Evolutionary conservation across 2,329 filamentous ascomycete species (phyloP).

Genomic region (Ophiocordyceps australis): DNA sequence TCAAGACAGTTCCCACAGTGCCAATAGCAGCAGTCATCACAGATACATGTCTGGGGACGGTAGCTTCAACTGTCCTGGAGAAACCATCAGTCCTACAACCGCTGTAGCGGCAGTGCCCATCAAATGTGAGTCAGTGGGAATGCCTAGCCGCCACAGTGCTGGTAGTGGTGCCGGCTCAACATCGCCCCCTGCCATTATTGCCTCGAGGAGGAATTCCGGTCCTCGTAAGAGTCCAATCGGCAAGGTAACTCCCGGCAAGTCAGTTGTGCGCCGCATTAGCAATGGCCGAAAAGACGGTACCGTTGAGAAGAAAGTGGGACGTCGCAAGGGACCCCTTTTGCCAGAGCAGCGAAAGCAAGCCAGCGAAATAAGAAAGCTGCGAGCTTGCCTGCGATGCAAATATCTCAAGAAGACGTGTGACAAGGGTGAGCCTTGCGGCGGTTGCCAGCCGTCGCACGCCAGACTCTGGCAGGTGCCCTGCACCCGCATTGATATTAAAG

Average conservation of each 20-base stretch:
- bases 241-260: slow-evolving; percentile 62
- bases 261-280: slow-evolving; percentile 63
- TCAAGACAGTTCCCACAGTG: no score
- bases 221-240: slow-evolving; percentile 61
- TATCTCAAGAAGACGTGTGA: slow-evolving; percentile 99
- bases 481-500: slow-evolving; percentile 96
- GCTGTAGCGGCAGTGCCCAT: slow-evolving; percentile 52
- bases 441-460: slow-evolving; percentile 89
- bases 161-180: slow-evolving; percentile 40
- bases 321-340: slow-evolving; percentile 73
- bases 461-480: slow-evolving; percentile 95
- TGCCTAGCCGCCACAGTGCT: slow-evolving; percentile 38
- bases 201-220: slow-evolving; percentile 45
- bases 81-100: slow-evolving; percentile 48
- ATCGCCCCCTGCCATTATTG: slow-evolving; percentile 42
- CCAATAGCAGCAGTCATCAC: slow-evolving; percentile 31
- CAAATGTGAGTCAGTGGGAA: slow-evolving; percentile 29
- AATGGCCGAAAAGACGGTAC: slow-evolving; percentile 62
- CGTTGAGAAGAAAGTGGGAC: slow-evolving; percentile 80
- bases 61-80: slow-evolving; percentile 25
- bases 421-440: slow-evolving; percentile 88
- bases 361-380: slow-evolving; percentile 86
- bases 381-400: slow-evolving; percentile 89
- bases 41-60: slow-evolving; percentile 43
- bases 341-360: slow-evolving; percentile 93